Base-by-base conservation (phyloP, 257 asterid genomes). In the Ehretia macrophylla region DNA sequence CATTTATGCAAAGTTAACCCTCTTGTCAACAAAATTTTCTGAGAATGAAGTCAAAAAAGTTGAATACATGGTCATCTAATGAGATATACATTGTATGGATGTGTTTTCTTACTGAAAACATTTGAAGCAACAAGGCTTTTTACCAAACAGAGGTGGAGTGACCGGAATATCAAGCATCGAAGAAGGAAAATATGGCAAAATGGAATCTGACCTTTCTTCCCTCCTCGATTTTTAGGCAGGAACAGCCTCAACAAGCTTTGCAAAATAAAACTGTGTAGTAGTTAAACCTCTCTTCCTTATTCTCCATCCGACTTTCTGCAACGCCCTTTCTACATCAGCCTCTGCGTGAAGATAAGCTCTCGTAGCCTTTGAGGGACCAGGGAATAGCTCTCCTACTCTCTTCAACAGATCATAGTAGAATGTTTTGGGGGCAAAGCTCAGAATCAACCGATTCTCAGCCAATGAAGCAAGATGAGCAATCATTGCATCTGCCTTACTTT, bases 381-480 rank as follows among this genome's bases (percentile, higher is more conserved):
- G 93, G 44, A 84, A 84, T 59, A 93, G 67, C 76, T 93, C 99
- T 8, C 99, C 97, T 0, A 93, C 72, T 67, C 99, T 86, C 76
- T 93, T 93, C 67, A 93, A 75, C 45, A 85, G 59, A 77, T 64
- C 80, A 58, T 93, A 93, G 71, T 86, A 93, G 49, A 89, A 55
- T 57, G 97, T 89, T 51, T 88, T 86, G 1, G 99, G 99, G 37
- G 96, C 99, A 47, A 93, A 93, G 77, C 99, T 93, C 23, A 88
- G 70, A 64, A 93, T 81, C 77, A 93, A 62, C 8, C 97, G 93
- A 17, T 80, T 71, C 79, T 93, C 81, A 8, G 97, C 97, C 68
- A 86, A 68, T 3, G 97, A 93, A 42, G 99, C 96, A 40, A 93
- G 86, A 75, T 89, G 99, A 1, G 95, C 86, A 56, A 93, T 93